Percentiles rank a stretch among this genome's conserved stretches.
Conservation (phyloP, 257 asterid species). For the Leptodermis oblonga region DNA sequence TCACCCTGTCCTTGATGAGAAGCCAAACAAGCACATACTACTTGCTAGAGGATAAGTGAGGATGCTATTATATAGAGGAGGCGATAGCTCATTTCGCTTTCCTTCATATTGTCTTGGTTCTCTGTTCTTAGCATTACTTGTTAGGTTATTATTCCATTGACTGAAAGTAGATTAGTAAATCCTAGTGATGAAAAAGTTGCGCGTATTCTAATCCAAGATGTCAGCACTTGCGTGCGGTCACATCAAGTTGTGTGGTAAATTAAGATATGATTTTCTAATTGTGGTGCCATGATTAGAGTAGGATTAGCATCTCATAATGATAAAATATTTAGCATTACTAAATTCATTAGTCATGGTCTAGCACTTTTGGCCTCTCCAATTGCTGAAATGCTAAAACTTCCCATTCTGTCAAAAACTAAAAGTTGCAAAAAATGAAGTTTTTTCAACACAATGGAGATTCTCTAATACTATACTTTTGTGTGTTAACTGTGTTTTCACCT, state of each 20-base stretch:
- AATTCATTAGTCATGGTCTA: not conserved
- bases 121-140: slow-evolving; percentile 19
- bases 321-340: not conserved
- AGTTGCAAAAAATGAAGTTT: not conserved
- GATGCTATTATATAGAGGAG: slow-evolving; percentile 9
- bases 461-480: not conserved
- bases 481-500: not conserved
- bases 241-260: not conserved
- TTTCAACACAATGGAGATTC: not conserved
- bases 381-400: not conserved
- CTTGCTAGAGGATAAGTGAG: not conserved
- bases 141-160: slow-evolving; percentile 21
- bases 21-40: not conserved
- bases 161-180: slow-evolving; percentile 11
- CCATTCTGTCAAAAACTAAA: not conserved
- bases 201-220: slow-evolving; percentile 1
- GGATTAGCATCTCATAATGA: slow-evolving; percentile 7
- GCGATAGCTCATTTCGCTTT: not conserved
- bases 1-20: slow-evolving; percentile 5
- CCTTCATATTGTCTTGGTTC: not conserved
- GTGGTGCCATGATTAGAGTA: slow-evolving; percentile 11
- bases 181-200: slow-evolving; percentile 10
- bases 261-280: slow-evolving; percentile 10
- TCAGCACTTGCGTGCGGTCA: slow-evolving; percentile 10
- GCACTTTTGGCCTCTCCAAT: not conserved